Percentiles rank a stretch among this genome's conserved stretches.
Conservation (phyloP, 306 rosid genomes). For the Senna siamea region DNA sequence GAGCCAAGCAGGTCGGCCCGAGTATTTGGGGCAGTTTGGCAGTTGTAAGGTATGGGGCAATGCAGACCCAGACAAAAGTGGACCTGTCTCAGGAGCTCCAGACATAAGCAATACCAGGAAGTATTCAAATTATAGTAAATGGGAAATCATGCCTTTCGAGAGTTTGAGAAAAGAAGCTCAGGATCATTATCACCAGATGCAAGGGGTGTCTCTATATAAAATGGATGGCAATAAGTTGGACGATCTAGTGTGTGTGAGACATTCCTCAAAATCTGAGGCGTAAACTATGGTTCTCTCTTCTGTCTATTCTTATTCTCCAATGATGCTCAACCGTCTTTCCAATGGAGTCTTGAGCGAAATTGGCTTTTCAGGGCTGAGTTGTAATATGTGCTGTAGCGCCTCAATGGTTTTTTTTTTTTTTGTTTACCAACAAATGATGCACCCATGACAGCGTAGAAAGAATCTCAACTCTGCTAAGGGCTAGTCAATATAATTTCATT, state of each 20-base stretch:
- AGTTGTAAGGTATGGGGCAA: slow-evolving; percentile 92
- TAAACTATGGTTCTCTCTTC: slow-evolving; percentile 36
- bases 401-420: slow-evolving; percentile 9
- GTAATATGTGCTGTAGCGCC: slow-evolving; percentile 7
- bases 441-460: slow-evolving; percentile 30
- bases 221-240: slow-evolving; percentile 97
- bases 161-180: slow-evolving; percentile 82
- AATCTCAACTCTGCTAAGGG: slow-evolving; percentile 20
- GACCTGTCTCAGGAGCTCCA: slow-evolving; percentile 83
- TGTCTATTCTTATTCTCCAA: slow-evolving; percentile 23
- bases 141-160: slow-evolving; percentile 85
- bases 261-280: slow-evolving; percentile 59
- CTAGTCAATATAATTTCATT: slow-evolving; percentile 33
- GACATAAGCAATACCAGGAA: slow-evolving; percentile 86
- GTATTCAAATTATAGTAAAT: slow-evolving; percentile 75
- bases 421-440: slow-evolving; percentile 25
- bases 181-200: slow-evolving; percentile 75
- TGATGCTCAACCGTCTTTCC: slow-evolving; percentile 24
- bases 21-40: slow-evolving; percentile 81
- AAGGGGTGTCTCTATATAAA: slow-evolving; percentile 84
- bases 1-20: slow-evolving; percentile 43
- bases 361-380: slow-evolving; percentile 28
- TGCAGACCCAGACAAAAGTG: slow-evolving; percentile 63
- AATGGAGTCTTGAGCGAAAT: slow-evolving; percentile 38
- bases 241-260: slow-evolving; percentile 92